Conservation (phyloP, 176 grass and related monocot species). For the Sorghum bicolor region DNA sequence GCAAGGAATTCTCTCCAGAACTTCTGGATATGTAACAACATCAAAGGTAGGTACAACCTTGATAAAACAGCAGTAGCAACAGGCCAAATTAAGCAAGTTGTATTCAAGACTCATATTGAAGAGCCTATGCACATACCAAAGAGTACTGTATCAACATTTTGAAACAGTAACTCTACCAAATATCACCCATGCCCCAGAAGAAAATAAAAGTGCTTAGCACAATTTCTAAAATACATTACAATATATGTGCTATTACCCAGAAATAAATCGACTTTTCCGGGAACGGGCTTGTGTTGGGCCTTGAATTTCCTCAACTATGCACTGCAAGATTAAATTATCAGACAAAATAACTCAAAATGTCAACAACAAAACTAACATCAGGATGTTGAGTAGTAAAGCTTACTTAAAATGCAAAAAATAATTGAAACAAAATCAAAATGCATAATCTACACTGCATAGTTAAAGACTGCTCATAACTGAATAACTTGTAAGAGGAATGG, state of each 20-base stretch:
- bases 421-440: background rate
- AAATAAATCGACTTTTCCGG: constrained; percentile 97
- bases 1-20: background rate
- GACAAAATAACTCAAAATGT: background rate
- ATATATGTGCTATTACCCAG: constrained; percentile 70
- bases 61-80: background rate
- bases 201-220: background rate
- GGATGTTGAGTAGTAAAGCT: background rate
- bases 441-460: background rate
- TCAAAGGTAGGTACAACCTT: background rate
- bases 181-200: background rate
- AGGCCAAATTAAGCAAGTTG: background rate
- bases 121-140: background rate
- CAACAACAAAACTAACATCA: background rate
- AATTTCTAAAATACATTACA: constrained; percentile 5
- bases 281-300: constrained; percentile 82
- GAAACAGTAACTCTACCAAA: constrained; percentile 19
- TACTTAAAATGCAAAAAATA: background rate
- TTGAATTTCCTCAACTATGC: constrained; percentile 99
- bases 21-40: background rate
- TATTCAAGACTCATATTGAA: constrained; percentile 1
- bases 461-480: constrained; percentile 15
- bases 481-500: background rate
- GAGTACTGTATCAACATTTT: constrained; percentile 6
- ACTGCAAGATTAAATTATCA: constrained; percentile 51